Conservation (phyloP, 2,329 filamentous ascomycete species). For the Beauveria pseudobassiana region DNA sequence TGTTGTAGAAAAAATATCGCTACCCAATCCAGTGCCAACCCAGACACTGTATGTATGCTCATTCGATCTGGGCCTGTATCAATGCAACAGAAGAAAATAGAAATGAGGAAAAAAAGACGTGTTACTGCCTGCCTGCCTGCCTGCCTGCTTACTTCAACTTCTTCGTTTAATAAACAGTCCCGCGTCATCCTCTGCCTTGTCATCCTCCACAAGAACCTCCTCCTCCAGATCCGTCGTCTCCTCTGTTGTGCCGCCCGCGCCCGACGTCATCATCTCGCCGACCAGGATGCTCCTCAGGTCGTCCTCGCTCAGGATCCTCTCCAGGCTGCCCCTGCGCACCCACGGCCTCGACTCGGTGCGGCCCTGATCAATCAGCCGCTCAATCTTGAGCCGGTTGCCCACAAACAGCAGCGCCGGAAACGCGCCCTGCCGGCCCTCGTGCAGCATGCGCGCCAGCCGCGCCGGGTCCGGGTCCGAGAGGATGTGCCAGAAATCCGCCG, state of each 20-base stretch:
- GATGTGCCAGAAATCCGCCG: slow-evolving; percentile 78
- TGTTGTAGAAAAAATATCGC: neutral
- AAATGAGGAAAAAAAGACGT: neutral
- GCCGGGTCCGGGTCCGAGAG: slow-evolving; percentile 72
- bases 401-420: slow-evolving; percentile 93
- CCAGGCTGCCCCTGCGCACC: slow-evolving; percentile 43
- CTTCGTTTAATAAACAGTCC: slow-evolving; percentile 6
- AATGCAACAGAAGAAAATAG: neutral
- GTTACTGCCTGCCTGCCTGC: neutral
- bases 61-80: neutral
- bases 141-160: neutral
- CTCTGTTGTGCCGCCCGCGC: slow-evolving; percentile 22
- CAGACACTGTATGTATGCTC: neutral
- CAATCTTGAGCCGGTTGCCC: slow-evolving; percentile 76
- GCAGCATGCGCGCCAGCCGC: slow-evolving; percentile 79
- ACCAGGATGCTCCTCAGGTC: slow-evolving; percentile 45
- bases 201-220: slow-evolving; percentile 18
- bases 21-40: slow-evolving; percentile 2
- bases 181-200: slow-evolving; percentile 14
- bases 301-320: slow-evolving; percentile 55
- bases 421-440: slow-evolving; percentile 78
- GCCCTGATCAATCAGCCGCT: slow-evolving; percentile 58
- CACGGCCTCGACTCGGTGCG: slow-evolving; percentile 44
- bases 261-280: slow-evolving; percentile 22
- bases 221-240: slow-evolving; percentile 23